Evolutionary conservation across 352 stramenopile genomes (phyloP).

Genomic region (Globisporangium camurandrum): DNA sequence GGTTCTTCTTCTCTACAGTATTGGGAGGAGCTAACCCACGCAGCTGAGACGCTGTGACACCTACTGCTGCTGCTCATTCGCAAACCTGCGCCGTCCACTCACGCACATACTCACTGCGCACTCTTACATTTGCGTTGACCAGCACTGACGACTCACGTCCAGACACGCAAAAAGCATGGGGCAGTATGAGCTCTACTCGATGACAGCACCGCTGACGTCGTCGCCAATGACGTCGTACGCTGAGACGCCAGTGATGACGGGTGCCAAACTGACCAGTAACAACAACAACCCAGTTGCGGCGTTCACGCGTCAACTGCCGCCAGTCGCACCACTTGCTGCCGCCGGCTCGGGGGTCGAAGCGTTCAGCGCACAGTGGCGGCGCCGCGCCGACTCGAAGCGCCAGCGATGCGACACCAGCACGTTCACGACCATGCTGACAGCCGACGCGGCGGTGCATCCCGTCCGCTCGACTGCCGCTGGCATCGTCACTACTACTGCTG

Average conservation of each 20-base stretch:
- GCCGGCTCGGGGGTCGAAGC: not conserved
- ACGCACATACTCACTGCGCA: not conserved
- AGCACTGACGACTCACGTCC: no score
- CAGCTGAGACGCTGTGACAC: no score
- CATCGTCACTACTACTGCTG: not conserved
- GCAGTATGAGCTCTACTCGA: not conserved
- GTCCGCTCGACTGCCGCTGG: no score
- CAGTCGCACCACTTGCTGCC: not conserved
- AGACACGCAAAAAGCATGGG: no score
- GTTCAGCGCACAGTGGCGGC: slow-evolving; percentile 9
- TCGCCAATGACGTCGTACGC: not conserved
- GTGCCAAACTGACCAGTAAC: not conserved
- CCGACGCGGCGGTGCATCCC: not conserved
- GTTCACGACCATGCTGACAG: no score
- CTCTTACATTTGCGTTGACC: no score
- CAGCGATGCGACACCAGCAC: not conserved
- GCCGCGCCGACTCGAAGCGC: slow-evolving; percentile 2
- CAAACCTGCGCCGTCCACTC: no score
- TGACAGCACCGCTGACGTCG: not conserved
- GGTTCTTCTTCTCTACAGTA: no score
- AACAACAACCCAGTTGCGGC: not conserved
- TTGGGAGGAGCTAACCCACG: no score
- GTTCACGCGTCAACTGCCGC: no score
- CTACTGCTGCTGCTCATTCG: no score
- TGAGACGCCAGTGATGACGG: not conserved